Conservation (phyloP, 2,329 filamentous ascomycete species). For the Xylaria polymorpha region DNA sequence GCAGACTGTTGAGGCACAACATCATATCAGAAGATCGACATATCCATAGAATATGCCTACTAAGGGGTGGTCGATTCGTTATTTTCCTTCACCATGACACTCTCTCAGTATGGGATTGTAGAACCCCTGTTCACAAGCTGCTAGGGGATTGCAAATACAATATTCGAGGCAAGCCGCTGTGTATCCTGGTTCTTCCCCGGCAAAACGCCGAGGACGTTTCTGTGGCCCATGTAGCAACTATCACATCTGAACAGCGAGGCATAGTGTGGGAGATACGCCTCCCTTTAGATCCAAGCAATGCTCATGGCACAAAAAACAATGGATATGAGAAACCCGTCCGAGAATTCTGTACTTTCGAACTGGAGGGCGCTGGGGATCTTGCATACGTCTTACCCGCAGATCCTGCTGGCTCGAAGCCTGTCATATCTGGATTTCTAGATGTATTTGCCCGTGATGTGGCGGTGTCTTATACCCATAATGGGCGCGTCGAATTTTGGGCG, state of each 20-base stretch:
- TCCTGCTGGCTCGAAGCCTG: conserved; percentile 78
- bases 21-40: conserved; percentile 74
- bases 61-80: conserved; percentile 81
- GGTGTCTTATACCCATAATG: conserved; percentile 82
- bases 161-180: conserved; percentile 77
- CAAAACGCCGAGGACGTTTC: conserved; percentile 66
- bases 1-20: conserved; percentile 73
- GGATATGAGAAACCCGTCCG: conserved; percentile 58
- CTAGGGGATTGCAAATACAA: conserved; percentile 70
- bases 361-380: conserved; percentile 69
- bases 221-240: conserved; percentile 79
- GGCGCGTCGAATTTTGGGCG: conserved; percentile 85
- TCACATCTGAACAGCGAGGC: conserved; percentile 81
- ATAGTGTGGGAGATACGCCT: conserved; percentile 83
- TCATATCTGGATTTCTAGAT: conserved; percentile 83
- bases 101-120: conserved; percentile 84
- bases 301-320: conserved; percentile 47
- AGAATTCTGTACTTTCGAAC: conserved; percentile 77
- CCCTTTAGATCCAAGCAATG: conserved; percentile 58
- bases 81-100: conserved; percentile 80
- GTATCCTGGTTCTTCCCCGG: conserved; percentile 78
- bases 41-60: conserved; percentile 82
- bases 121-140: conserved; percentile 66
- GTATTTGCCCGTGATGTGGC: conserved; percentile 88
- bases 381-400: conserved; percentile 83